Evolutionary conservation across 352 stramenopile genomes (phyloP), one percentile per base, ranked within the genome.

Genomic region (Globisporangium iwayamae): DNA sequence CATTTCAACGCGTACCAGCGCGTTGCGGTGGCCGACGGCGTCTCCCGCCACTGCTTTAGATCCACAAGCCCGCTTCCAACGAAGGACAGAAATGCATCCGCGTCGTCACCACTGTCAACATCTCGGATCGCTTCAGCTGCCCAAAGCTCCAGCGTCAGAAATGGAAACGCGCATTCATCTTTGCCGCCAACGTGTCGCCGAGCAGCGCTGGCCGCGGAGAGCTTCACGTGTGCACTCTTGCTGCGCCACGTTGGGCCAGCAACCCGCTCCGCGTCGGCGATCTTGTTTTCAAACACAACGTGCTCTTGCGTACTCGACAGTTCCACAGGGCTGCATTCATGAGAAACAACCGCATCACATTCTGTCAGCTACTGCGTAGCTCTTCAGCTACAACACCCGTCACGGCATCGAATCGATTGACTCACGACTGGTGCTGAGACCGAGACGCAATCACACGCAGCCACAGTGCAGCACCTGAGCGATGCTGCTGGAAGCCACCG

Each of bases 1-100:
- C 34, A 16, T 36, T 45, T 20, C n/a, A 66, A 22, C 18, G 5
- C 4, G 11, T 70, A 70, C 64, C 64, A 70, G 6, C 64, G 64
- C 9, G 18, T 34, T 51, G 20, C 9, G 18, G 13, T 9, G 6
- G 3, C 2, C 9, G 8, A 4, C 11, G 13, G 14, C 6, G 28
- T 16, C 41, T 25, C 28, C 28, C 18, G 22, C 63, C 63, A 68
- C 2, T 25, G 20, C 7, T n/a, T 22, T 4, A 60, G 13, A 58
- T 63, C 62, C 3, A 63, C 39, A 20, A 25, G 6, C 16, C 50
- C 56, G 18, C 34, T 13, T 1, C 62, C 62, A 13, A 58, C 25
- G n/a, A 63, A 56, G 36, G 62, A 59, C n/a, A 68, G 20, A 22
- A 63, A 53, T 9, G 9, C 55, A 2, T 32, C 25, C 6, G 20